Evolutionary conservation across 2,329 filamentous ascomycete species (phyloP).

Genomic region (Aphanocladium album): DNA sequence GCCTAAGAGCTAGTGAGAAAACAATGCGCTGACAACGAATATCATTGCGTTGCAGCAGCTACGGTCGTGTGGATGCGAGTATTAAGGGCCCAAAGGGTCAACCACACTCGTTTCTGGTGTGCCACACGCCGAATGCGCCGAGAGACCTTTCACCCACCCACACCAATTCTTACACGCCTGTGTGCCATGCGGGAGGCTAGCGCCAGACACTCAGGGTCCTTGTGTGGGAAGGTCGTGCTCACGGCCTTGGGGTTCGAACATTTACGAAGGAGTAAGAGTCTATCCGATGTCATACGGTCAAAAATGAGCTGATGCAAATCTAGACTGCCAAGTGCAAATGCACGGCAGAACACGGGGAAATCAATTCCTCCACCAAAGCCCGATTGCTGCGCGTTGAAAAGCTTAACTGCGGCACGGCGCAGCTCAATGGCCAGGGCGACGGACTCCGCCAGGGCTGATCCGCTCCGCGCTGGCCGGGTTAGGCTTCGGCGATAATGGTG

Average conservation of each 20-base stretch:
- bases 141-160: too few species aligned
- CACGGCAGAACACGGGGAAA: not conserved
- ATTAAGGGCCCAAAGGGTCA: not conserved
- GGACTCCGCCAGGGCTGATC: not conserved
- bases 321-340: not conserved
- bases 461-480: not conserved
- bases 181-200: not conserved
- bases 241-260: not conserved
- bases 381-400: not conserved
- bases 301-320: not conserved
- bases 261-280: not conserved
- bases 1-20: too few species aligned
- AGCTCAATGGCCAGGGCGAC: not conserved
- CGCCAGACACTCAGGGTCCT: not conserved
- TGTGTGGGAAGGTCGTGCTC: not conserved
- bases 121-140: not conserved
- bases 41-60: not conserved
- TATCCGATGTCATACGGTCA: not conserved
- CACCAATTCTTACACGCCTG: too few species aligned
- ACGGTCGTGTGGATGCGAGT: not conserved
- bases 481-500: conserved; percentile 8
- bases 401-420: not conserved
- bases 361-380: not conserved
- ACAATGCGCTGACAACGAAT: too few species aligned
- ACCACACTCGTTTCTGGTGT: not conserved